These are phyloP conservation scores for Teratosphaeria gauchensis DNA, from an alignment of 2,329 filamentous ascomycete genomes.

Conservation along the genomic window DNA sequence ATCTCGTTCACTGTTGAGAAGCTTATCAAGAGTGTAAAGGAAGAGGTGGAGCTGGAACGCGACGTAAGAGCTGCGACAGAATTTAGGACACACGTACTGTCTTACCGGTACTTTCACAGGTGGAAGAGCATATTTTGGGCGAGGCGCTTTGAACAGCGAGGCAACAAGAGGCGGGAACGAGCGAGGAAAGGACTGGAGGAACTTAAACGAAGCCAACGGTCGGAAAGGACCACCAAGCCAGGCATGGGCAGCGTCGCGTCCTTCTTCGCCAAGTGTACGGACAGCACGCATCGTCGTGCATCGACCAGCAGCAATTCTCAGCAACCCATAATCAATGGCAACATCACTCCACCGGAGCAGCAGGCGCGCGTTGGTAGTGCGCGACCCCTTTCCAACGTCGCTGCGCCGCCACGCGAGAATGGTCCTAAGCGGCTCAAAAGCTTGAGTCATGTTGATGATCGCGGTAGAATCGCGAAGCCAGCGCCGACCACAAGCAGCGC, in stretches of 20 bases:
- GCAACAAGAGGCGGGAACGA: slow-evolving; percentile 27
- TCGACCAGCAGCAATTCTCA: neutral
- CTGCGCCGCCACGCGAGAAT: neutral
- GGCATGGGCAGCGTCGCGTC: neutral
- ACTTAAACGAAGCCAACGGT: slow-evolving; percentile 4
- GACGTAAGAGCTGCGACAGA: slow-evolving; percentile 7
- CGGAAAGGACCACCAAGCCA: neutral
- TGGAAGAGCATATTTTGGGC: slow-evolving; percentile 31
- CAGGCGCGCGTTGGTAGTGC: slow-evolving; percentile 16
- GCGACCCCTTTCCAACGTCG: slow-evolving; percentile 13
- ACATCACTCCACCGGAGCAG: slow-evolving; percentile 1
- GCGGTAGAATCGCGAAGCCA: slow-evolving; percentile 13
- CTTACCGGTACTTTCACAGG: slow-evolving; percentile 26
- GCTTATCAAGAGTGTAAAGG: slow-evolving; percentile 26
- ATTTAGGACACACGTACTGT: slow-evolving; percentile 16
- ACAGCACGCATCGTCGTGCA: neutral
- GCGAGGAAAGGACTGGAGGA: slow-evolving; percentile 15
- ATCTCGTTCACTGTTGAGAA: slow-evolving; percentile 30
- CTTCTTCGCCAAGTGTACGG: neutral
- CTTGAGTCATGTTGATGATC: slow-evolving; percentile 16
- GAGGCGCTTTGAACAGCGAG: slow-evolving; percentile 25
- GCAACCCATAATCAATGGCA: neutral
- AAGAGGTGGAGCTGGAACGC: slow-evolving; percentile 22
- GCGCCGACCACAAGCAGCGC: neutral
- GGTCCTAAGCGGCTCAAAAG: slow-evolving; percentile 23